Percentiles rank a stretch among this genome's conserved stretches.
Evolutionary conservation across 768 basidiomycete genomes (phyloP).

Genomic region (Collybiopsis confluens): DNA sequence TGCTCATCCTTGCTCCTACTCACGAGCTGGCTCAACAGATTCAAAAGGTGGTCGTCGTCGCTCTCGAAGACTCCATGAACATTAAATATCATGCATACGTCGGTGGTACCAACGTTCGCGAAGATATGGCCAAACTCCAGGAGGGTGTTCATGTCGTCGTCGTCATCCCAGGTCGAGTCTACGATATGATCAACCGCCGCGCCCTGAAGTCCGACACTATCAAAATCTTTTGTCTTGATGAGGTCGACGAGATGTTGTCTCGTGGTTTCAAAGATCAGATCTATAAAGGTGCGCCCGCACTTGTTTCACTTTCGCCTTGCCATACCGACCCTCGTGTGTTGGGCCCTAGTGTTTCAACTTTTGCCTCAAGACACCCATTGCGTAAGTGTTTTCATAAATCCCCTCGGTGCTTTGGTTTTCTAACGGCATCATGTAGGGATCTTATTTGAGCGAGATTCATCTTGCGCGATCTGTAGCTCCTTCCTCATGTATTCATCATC

Average conservation of each 20-base stretch:
- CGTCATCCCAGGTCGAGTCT: constrained; percentile 94
- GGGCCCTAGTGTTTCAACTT: too few relatives aligned
- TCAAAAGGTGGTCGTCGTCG: constrained; percentile 93
- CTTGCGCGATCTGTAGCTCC: too few relatives aligned
- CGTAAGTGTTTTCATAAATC: too few relatives aligned
- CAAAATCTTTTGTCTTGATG: constrained; percentile 96
- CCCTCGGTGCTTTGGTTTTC: too few relatives aligned
- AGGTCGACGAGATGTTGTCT: constrained; percentile 46
- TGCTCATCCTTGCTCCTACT: constrained; percentile 96
- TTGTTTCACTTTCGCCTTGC: too few relatives aligned
- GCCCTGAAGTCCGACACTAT: constrained; percentile 83
- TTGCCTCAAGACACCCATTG: too few relatives aligned
- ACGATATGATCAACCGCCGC: constrained; percentile 95
- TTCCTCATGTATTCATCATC: too few relatives aligned
- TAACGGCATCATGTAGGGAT: too few relatives aligned
- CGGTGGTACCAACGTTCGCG: constrained; percentile 95
- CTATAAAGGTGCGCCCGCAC: constrained; percentile 55
- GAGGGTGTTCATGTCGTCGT: constrained; percentile 89
- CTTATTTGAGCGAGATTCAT: too few relatives aligned
- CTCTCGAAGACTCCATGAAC: constrained; percentile 92
- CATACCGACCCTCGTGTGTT: too few relatives aligned
- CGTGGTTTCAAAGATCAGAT: constrained; percentile 61
- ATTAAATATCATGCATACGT: constrained; percentile 96
- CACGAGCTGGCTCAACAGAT: constrained; percentile 98
- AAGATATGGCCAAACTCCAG: constrained; percentile 96